Evolutionary conservation across 2,329 filamentous ascomycete species (phyloP), one percentile per base, ranked within the genome.

Genomic region (Hymenoscyphus infarciens): DNA sequence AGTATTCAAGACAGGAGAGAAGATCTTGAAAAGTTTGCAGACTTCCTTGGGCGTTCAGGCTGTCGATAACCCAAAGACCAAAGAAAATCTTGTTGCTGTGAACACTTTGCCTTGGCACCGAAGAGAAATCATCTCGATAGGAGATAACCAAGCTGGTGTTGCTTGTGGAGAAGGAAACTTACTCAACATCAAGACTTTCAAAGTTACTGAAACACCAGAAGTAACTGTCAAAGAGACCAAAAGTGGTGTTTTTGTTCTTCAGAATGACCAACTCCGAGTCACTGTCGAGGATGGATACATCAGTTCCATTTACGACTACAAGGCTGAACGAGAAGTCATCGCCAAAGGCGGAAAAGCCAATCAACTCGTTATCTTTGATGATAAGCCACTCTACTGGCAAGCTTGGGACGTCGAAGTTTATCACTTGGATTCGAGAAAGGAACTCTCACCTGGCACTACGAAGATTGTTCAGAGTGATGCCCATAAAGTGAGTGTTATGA

Each of bases 401-500:
- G 93, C 92, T 2, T 97, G 94, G 93, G 94, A 99, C 75, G 94
- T 98, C 5, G 95, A 99, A 76, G 93, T 98, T 31, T 99, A 89
- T 78, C 95, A 99, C 72, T 84, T 98, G 29, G 87, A 96, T 61
- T 95, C 92, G 1, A 87, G 92, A 62, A 85, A 90, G 74, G 90
- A 94, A 74, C 82, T 99, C 15, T 74, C 83, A 5, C 84, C 87
- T 19, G 83, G 84, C 66, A 82, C 86, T 68, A 92, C 91, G 13
- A 82, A 81, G 66, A 88, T 98, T 62, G 79, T 85, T 42, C 91
- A 95, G 71, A 78, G 83, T 61, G 87, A 88, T 64, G 80, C 87
- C 0, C 87, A 96, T 75, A 86, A 87, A 62, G 92, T 93, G 56
- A 93, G 91, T 65, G 82, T 99, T 55, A 83, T 89, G 38, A 96